Evolutionary conservation across 768 basidiomycete species (phyloP).

Genomic region (Pulveroboletus sp.): DNA sequence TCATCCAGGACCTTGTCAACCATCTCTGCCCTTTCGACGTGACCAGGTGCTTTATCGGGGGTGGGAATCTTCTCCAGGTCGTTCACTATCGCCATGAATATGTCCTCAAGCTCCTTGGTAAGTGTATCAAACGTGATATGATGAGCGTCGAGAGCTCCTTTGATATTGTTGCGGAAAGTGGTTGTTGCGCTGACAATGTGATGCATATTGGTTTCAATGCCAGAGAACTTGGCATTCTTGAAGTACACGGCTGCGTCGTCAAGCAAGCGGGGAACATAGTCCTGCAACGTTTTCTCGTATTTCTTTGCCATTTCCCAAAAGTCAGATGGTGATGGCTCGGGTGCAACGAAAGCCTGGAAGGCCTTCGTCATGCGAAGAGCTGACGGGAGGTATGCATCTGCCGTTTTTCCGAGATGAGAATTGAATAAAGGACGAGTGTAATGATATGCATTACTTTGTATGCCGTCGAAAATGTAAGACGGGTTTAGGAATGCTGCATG

Average conservation of each 20-base stretch:
- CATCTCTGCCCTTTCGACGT: conserved; percentile 1
- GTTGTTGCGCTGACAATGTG: conserved; percentile 11
- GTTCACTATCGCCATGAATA: conserved; percentile 1
- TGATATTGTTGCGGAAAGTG: conserved; percentile 9
- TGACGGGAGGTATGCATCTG: neutral
- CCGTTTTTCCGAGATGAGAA: neutral
- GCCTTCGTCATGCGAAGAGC: neutral
- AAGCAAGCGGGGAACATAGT: conserved; percentile 7
- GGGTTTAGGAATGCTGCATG: neutral
- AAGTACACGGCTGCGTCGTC: neutral
- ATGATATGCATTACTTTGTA: neutral
- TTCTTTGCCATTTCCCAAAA: conserved; percentile 11
- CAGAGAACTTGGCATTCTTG: conserved; percentile 4
- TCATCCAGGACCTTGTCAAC: conserved; percentile 7
- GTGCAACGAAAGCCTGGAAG: neutral
- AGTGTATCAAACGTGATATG: conserved; percentile 4
- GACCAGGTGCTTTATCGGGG: conserved; percentile 1
- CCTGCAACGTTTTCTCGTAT: neutral
- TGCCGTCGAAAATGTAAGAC: neutral
- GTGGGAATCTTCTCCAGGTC: conserved; percentile 2
- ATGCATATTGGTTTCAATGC: conserved; percentile 1
- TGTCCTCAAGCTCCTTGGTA: conserved; percentile 8
- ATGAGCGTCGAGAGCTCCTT: conserved; percentile 3
- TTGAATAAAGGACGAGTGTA: neutral
- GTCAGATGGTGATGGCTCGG: neutral